Percentiles rank a stretch among this genome's conserved stretches.
phyloP scores from a whole-genome alignment of 2,329 filamentous ascomycete genomes.

The Stemphylium vesicarium region DNA sequence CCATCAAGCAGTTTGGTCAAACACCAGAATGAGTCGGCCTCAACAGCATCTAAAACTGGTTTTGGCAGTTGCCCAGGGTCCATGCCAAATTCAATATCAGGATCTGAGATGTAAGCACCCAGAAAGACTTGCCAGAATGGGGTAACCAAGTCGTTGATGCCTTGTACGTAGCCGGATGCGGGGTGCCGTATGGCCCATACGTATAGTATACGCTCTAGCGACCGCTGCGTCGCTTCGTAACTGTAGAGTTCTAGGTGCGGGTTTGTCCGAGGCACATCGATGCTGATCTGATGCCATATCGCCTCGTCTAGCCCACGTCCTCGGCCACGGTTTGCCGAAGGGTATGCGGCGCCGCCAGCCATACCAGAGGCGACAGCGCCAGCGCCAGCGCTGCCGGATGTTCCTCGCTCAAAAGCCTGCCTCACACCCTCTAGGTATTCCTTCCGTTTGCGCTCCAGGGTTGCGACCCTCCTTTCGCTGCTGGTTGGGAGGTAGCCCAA shows the following conservation, averaged over 20 bases:
- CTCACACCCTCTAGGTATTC: slow-evolving; percentile 93
- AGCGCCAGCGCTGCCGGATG: slow-evolving; percentile 48
- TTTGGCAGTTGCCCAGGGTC: slow-evolving; percentile 92
- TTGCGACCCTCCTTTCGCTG: slow-evolving; percentile 87
- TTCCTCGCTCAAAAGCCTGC: slow-evolving; percentile 67
- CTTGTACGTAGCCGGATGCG: slow-evolving; percentile 96
- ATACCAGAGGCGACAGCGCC: slow-evolving; percentile 60
- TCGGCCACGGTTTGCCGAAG: slow-evolving; percentile 61
- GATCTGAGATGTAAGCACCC: slow-evolving; percentile 91
- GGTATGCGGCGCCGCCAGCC: slow-evolving; percentile 51
- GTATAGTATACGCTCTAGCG: slow-evolving; percentile 92
- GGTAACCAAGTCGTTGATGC: slow-evolving; percentile 96
- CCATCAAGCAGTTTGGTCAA: slow-evolving; percentile 97
- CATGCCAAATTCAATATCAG: slow-evolving; percentile 91
- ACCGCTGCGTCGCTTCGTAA: slow-evolving; percentile 94
- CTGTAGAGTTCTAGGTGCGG: slow-evolving; percentile 94
- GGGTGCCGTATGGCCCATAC: slow-evolving; percentile 98
- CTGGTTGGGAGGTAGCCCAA: slow-evolving; percentile 97
- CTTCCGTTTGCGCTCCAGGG: slow-evolving; percentile 90
- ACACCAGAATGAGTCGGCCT: slow-evolving; percentile 98
- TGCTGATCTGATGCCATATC: slow-evolving; percentile 99
- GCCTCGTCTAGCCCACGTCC: slow-evolving; percentile 88
- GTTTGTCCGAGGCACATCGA: slow-evolving; percentile 95
- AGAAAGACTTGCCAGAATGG: slow-evolving; percentile 99
- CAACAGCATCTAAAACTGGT: slow-evolving; percentile 91